Evolutionary conservation across 2,329 filamentous ascomycete species (phyloP).

Genomic region (Chaetomiaceae sp.): DNA sequence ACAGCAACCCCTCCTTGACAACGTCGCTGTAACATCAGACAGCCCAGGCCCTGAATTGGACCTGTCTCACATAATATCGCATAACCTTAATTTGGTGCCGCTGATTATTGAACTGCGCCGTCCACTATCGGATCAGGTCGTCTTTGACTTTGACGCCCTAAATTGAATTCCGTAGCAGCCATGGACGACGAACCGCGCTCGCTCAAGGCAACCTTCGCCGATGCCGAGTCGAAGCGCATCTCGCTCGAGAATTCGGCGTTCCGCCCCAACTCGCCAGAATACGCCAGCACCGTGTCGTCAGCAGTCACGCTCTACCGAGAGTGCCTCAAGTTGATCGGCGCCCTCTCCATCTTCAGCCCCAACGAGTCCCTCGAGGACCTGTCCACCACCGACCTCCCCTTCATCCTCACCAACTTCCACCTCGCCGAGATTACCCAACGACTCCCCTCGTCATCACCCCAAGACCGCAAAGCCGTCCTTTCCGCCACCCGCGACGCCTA

Average conservation of each 20-base stretch:
- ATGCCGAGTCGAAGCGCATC: slow-evolving; percentile 47
- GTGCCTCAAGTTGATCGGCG: slow-evolving; percentile 63
- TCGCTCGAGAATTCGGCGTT: slow-evolving; percentile 61
- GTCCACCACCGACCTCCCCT: slow-evolving; percentile 77
- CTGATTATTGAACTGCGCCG: no score
- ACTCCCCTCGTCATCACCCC: slow-evolving; percentile 47
- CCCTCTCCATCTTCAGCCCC: slow-evolving; percentile 77
- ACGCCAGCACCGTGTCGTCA: slow-evolving; percentile 60
- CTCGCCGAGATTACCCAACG: slow-evolving; percentile 75
- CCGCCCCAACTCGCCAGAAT: slow-evolving; percentile 57
- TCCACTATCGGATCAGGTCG: no score
- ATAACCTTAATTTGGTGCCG: no score
- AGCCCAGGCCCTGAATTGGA: no score
- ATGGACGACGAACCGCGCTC: slow-evolving; percentile 44
- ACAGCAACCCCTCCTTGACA: neutral
- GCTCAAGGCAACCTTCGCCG: slow-evolving; percentile 45
- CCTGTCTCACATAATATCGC: no score
- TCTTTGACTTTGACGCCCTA: no score
- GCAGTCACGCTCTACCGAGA: slow-evolving; percentile 69
- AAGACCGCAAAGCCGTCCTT: slow-evolving; percentile 59
- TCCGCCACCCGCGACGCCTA: slow-evolving; percentile 63
- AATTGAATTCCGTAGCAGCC: no score
- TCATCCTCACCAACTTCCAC: slow-evolving; percentile 71
- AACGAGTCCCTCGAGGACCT: slow-evolving; percentile 90
- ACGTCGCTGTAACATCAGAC: neutral